Evolutionary conservation across 345 rosid species (phyloP).

Genomic region (Iberis pinnata): DNA sequence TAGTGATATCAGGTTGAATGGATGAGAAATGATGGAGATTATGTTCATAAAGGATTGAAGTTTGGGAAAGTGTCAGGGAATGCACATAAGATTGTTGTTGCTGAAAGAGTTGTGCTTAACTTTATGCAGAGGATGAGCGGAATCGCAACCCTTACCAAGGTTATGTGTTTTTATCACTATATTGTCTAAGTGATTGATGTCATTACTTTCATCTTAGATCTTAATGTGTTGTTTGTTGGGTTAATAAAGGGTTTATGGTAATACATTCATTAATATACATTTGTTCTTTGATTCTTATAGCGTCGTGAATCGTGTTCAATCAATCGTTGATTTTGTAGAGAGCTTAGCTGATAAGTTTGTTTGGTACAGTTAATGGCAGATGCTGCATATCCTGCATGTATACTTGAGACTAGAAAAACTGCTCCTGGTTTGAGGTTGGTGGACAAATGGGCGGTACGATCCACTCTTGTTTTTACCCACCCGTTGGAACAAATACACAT

Average conservation of each 20-base stretch:
- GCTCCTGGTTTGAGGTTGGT: conserved; percentile 88
- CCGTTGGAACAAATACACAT: too few relatives aligned
- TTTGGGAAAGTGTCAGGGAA: conserved; percentile 89
- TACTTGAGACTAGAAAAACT: conserved; percentile 90
- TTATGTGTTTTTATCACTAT: conserved; percentile 7
- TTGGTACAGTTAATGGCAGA: conserved; percentile 81
- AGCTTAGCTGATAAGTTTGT: conserved; percentile 14
- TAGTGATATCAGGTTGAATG: conserved; percentile 60
- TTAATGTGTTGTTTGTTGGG: background rate
- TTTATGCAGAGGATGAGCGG: conserved; percentile 99
- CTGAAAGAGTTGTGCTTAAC: conserved; percentile 87
- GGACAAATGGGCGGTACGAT: conserved; percentile 89
- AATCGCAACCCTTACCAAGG: conserved; percentile 93
- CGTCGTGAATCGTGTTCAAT: background rate
- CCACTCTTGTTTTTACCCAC: background rate
- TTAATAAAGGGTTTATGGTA: background rate
- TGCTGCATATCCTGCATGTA: conserved; percentile 78
- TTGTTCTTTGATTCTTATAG: background rate
- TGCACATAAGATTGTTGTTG: conserved; percentile 76
- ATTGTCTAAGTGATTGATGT: conserved; percentile 9
- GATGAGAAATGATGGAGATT: conserved; percentile 78
- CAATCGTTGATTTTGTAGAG: background rate
- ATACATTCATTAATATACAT: background rate
- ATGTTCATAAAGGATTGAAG: conserved; percentile 70
- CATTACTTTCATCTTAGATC: background rate